A percentile compares a stretch with the other conserved stretches of the same genome.
Evolutionary conservation across 495 filamentous ascomycete genomes (phyloP).

Genomic region (Neurospora pannonica): DNA sequence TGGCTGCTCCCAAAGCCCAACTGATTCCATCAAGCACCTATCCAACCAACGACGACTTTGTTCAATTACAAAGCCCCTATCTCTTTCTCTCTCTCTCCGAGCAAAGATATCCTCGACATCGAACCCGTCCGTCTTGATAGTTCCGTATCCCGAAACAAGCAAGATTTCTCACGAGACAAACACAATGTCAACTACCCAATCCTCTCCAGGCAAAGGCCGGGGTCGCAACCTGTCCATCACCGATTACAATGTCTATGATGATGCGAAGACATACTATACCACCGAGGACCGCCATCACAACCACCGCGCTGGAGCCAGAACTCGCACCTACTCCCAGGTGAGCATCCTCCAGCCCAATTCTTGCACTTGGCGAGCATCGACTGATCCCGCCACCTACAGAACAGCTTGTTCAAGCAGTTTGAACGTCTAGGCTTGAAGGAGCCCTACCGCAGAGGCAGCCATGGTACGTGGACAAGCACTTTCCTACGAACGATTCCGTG

Average conservation of each 20-base stretch:
- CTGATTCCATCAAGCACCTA: not conserved
- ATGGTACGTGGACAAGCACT: constrained; percentile 24
- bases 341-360: not conserved
- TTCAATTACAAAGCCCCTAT: not conserved
- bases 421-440: constrained; percentile 32
- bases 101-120: constrained; percentile 5
- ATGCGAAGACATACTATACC: constrained; percentile 41
- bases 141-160: not conserved
- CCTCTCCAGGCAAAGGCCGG: constrained; percentile 4
- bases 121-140: not conserved
- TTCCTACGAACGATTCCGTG: not conserved
- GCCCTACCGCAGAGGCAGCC: constrained; percentile 39
- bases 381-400: constrained; percentile 16
- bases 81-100: not conserved
- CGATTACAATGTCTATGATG: constrained; percentile 35
- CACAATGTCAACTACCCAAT: not conserved
- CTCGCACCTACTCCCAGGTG: constrained; percentile 40
- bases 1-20: not conserved
- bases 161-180: not conserved
- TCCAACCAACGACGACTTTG: not conserved
- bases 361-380: not conserved
- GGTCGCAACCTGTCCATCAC: constrained; percentile 15
- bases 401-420: constrained; percentile 34
- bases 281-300: constrained; percentile 36
- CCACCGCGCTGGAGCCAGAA: constrained; percentile 29